These are phyloP conservation scores for Podila horticola DNA, from an alignment of 192 early-diverging fungal species.

Conservation along the genomic window DNA sequence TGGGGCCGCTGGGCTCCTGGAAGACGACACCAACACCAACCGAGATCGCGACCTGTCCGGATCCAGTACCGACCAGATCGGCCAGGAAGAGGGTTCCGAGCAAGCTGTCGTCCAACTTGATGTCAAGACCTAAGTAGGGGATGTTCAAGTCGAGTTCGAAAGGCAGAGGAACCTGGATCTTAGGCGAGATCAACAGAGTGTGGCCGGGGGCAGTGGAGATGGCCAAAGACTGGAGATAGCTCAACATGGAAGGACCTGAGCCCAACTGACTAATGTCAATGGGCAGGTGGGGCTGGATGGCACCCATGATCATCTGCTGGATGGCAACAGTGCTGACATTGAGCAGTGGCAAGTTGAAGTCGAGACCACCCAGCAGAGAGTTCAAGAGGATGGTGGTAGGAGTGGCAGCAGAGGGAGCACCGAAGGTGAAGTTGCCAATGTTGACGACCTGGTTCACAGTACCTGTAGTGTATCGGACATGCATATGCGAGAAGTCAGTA, in stretches of 20 bases:
- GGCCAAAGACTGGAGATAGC: conserved; percentile 32
- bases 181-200: conserved; percentile 41
- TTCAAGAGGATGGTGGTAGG: conserved; percentile 24
- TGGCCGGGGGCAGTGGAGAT: conserved; percentile 44
- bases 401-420: conserved; percentile 18
- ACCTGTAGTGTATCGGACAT: conserved; percentile 5
- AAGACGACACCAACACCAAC: conserved; percentile 47
- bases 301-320: conserved; percentile 22
- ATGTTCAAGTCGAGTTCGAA: conserved; percentile 45
- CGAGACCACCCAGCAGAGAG: conserved; percentile 29
- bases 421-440: conserved; percentile 48
- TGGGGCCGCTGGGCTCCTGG: conserved; percentile 26
- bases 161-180: conserved; percentile 32
- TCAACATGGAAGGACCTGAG: conserved; percentile 16
- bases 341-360: conserved; percentile 35
- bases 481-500: background rate
- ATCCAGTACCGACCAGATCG: conserved; percentile 33
- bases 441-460: conserved; percentile 41
- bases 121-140: conserved; percentile 42
- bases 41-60: conserved; percentile 36
- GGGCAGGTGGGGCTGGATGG: conserved; percentile 27
- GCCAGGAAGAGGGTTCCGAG: conserved; percentile 38
- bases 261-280: conserved; percentile 38
- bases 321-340: conserved; percentile 44
- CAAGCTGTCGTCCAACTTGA: conserved; percentile 33